Percentiles rank a stretch among this genome's conserved stretches.
These are phyloP conservation scores for Sphaerosporella brunnea DNA, from an alignment of 495 filamentous ascomycete genomes.

Conservation along the genomic window DNA sequence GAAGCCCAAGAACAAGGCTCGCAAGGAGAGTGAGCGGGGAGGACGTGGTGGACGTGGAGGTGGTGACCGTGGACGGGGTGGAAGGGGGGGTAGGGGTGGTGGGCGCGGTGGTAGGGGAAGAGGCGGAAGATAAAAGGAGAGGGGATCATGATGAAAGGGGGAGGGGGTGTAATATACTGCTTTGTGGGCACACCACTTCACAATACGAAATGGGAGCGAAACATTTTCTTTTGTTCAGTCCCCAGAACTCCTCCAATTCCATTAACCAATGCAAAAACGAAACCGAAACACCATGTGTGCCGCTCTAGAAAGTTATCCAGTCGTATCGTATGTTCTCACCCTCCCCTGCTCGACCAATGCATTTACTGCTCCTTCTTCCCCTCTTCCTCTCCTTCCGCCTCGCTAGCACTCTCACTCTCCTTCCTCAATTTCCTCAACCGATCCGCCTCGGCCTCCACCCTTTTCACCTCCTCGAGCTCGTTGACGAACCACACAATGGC, in stretches of 20 bases:
- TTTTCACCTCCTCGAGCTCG: constrained; percentile 53
- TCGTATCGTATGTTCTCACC: too few relatives aligned
- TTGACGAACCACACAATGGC: constrained; percentile 90
- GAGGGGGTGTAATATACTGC: too few relatives aligned
- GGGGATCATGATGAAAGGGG: too few relatives aligned
- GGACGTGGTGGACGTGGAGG: constrained; percentile 45
- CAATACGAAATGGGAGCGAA: too few relatives aligned
- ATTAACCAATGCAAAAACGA: neutral
- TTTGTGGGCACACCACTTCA: too few relatives aligned
- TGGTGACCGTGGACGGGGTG: constrained; percentile 42
- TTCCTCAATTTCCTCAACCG: constrained; percentile 30
- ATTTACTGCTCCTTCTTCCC: constrained; percentile 26
- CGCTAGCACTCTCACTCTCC: constrained; percentile 20
- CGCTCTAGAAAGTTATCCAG: too few relatives aligned
- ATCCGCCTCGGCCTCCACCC: constrained; percentile 44
- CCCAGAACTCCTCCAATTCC: too few relatives aligned
- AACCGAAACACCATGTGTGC: neutral
- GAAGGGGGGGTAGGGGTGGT: constrained; percentile 31
- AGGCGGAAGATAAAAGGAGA: constrained; percentile 2
- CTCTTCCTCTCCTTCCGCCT: constrained; percentile 13
- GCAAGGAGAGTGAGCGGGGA: constrained; percentile 65
- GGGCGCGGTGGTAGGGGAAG: constrained; percentile 2
- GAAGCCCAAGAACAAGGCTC: constrained; percentile 97
- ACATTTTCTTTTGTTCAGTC: too few relatives aligned
- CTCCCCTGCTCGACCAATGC: too few relatives aligned